Conservation (phyloP, 441 rosid genomes). For the Erodium moschatum region DNA sequence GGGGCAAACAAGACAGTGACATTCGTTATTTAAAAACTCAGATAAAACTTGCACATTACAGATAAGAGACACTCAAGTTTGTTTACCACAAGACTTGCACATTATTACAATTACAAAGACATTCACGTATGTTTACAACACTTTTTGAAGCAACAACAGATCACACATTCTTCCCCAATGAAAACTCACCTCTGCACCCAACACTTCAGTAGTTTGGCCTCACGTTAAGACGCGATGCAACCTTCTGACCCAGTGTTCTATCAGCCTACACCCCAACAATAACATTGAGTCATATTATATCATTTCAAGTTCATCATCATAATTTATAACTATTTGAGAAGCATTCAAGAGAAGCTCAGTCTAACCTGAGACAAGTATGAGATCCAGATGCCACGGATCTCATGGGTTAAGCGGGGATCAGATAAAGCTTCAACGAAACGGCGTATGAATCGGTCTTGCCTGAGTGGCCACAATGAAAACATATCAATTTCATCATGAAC, state of each 20-base stretch:
- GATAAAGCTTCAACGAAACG: constrained; percentile 68
- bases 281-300: neutral
- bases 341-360: neutral
- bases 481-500: neutral
- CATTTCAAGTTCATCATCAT: neutral
- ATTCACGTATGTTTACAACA: no score
- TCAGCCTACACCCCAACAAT: neutral
- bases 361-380: constrained; percentile 27
- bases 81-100: no score
- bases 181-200: neutral
- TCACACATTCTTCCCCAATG: neutral
- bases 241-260: neutral
- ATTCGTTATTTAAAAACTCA: neutral
- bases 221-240: neutral
- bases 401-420: constrained; percentile 68
- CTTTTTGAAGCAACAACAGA: neutral
- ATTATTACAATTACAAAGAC: no score
- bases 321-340: neutral
- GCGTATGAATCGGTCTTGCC: constrained; percentile 70
- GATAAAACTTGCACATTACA: neutral
- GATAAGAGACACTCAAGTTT: neutral
- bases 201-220: neutral
- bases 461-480: constrained; percentile 17
- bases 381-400: constrained; percentile 74
- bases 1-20: neutral